Percentiles rank a stretch among this genome's conserved stretches.
These are phyloP conservation scores for Vickermania ingenoplastis DNA, from an alignment of 208 protist species.

Conservation along the genomic window DNA sequence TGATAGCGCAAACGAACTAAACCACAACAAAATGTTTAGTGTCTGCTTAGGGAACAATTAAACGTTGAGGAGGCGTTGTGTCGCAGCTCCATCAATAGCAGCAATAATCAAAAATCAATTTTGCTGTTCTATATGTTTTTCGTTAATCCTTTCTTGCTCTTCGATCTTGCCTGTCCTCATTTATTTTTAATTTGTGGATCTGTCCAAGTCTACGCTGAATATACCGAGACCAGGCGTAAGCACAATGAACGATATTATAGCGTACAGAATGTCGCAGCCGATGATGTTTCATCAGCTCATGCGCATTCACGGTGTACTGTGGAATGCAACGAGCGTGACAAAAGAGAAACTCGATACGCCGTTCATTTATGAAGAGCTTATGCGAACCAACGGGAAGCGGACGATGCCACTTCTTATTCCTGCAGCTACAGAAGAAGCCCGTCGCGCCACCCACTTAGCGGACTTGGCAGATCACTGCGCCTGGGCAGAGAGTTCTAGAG, in stretches of 20 bases:
- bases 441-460: slow-evolving; percentile 49
- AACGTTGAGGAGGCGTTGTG: no score
- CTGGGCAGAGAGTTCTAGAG: slow-evolving; percentile 68
- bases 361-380: slow-evolving; percentile 83
- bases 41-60: no score
- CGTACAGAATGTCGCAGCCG: slow-evolving; percentile 59
- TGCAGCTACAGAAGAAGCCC: slow-evolving; percentile 38
- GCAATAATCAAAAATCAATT: no score
- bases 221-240: no score
- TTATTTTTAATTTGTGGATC: no score
- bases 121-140: no score
- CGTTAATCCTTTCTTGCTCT: no score
- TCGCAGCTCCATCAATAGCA: no score
- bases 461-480: slow-evolving; percentile 77
- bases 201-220: no score
- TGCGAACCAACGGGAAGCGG: slow-evolving; percentile 77
- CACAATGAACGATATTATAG: slow-evolving; percentile 86
- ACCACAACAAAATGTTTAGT: no score
- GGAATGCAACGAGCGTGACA: slow-evolving; percentile 81
- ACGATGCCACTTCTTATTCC: slow-evolving; percentile 76
- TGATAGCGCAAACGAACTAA: no score
- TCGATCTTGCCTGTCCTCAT: no score
- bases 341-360: slow-evolving; percentile 60
- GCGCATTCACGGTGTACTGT: slow-evolving; percentile 77
- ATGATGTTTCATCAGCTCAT: slow-evolving; percentile 86